Conservation (phyloP, 345 rosid species). For the Boechera stricta region DNA sequence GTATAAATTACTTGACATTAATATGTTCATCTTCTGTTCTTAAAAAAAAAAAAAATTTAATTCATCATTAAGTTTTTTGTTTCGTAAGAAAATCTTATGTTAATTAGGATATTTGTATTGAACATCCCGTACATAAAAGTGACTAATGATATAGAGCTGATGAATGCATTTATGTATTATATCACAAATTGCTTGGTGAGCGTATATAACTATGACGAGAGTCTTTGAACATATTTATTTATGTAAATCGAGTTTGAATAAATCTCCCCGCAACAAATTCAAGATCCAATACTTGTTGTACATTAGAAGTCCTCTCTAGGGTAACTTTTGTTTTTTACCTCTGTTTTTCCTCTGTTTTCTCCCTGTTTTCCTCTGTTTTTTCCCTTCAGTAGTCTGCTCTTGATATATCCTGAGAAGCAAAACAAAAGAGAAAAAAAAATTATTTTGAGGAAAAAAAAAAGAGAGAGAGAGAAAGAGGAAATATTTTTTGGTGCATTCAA, state of each 20-base stretch:
- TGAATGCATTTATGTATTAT: neutral
- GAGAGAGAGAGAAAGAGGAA: neutral
- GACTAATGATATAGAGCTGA: no score
- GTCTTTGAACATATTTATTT: neutral
- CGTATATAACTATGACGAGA: neutral
- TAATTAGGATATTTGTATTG: no score
- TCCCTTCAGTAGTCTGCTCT: neutral
- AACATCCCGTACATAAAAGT: neutral
- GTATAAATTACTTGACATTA: no score
- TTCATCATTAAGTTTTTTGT: no score
- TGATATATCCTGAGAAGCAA: neutral
- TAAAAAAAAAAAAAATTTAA: no score
- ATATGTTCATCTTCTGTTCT: no score
- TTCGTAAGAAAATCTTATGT: no score
- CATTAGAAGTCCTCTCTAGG: neutral
- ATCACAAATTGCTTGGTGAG: neutral
- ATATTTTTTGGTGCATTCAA: neutral
- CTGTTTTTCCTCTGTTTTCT: constrained; percentile 9
- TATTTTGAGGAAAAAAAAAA: neutral
- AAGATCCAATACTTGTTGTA: neutral
- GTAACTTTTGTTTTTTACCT: neutral
- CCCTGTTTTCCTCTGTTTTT: neutral
- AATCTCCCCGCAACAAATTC: neutral
- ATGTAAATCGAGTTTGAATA: neutral
- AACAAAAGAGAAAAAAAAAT: neutral